These are phyloP conservation scores for Alternaria ventricosa DNA, from an alignment of 2,329 filamentous ascomycete species.

Conservation along the genomic window DNA sequence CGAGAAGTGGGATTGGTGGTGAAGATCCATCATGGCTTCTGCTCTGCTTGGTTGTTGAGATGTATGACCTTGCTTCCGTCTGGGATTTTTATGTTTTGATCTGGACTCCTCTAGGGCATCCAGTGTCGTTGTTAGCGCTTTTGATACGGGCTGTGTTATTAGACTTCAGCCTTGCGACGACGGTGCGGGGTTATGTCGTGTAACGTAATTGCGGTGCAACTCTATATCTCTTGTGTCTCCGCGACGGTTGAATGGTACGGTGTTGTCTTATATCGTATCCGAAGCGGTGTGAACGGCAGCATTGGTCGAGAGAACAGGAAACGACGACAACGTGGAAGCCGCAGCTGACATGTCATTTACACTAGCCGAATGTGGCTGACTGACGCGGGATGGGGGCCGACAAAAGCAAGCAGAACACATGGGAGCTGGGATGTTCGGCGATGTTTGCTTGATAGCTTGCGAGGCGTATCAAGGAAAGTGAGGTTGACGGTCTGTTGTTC, in stretches of 20 bases:
- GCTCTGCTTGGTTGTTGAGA: not conserved
- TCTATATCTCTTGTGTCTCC: not conserved
- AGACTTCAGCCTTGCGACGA: constrained; percentile 4
- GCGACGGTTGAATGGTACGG: not conserved
- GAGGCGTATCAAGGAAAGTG: constrained; percentile 7
- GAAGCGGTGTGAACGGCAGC: constrained; percentile 4
- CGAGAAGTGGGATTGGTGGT: constrained; percentile 16
- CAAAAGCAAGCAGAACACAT: constrained; percentile 13
- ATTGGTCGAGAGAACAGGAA: not conserved
- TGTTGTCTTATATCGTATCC: not conserved
- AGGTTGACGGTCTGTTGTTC: constrained; percentile 7
- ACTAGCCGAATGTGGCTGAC: constrained; percentile 9
- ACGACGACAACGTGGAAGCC: constrained; percentile 5
- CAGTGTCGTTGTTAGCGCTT: not conserved
- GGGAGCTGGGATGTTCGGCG: constrained; percentile 1
- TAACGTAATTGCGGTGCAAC: not conserved
- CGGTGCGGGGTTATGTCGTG: constrained; percentile 7
- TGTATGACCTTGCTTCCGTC: not conserved
- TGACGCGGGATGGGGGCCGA: constrained; percentile 8
- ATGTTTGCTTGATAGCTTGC: constrained; percentile 9
- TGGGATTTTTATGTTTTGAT: not conserved
- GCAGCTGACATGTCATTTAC: constrained; percentile 13
- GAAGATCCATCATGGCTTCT: constrained; percentile 14
- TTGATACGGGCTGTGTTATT: not conserved
- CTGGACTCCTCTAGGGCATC: not conserved